These are phyloP conservation scores for Ustilago tritici DNA, from an alignment of 1,284 basidiomycete genomes.

Conservation along the genomic window DNA sequence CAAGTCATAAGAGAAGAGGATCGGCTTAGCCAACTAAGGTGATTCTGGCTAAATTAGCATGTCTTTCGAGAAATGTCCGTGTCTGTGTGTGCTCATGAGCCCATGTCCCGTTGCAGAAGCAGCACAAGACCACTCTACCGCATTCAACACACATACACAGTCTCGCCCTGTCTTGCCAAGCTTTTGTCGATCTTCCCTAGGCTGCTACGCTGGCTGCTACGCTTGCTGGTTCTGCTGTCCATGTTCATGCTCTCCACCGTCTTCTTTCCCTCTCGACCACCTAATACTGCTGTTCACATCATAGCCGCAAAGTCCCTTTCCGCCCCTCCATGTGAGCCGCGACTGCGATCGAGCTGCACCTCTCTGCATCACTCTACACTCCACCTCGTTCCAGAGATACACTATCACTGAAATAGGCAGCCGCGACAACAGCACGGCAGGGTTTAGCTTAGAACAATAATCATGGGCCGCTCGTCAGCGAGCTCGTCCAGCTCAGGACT, in stretches of 20 bases:
- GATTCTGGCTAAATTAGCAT: neutral
- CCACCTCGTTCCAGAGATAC: neutral
- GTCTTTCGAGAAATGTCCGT: neutral
- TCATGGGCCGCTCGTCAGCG: constrained; percentile 20
- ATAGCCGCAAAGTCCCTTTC: neutral
- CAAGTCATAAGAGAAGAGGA: neutral
- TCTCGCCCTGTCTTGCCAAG: constrained; percentile 6
- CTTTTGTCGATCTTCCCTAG: constrained; percentile 7
- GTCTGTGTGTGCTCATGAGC: neutral
- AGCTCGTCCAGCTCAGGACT: constrained; percentile 21
- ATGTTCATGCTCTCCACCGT: neutral
- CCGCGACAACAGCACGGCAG: neutral
- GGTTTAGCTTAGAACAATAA: neutral
- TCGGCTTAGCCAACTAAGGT: neutral
- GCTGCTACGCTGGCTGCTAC: neutral
- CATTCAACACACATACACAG: neutral
- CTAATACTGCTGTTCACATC: neutral
- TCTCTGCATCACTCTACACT: neutral
- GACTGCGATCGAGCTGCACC: neutral
- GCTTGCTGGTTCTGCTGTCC: neutral
- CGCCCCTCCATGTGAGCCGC: neutral
- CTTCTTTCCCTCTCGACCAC: neutral
- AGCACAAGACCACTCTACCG: neutral
- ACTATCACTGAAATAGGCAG: neutral
- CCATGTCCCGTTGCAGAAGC: neutral